A percentile compares a stretch with the other conserved stretches of the same genome.
Evolutionary conservation across 2,329 filamentous ascomycete genomes (phyloP).

Genomic region (Clonostachys chloroleuca): DNA sequence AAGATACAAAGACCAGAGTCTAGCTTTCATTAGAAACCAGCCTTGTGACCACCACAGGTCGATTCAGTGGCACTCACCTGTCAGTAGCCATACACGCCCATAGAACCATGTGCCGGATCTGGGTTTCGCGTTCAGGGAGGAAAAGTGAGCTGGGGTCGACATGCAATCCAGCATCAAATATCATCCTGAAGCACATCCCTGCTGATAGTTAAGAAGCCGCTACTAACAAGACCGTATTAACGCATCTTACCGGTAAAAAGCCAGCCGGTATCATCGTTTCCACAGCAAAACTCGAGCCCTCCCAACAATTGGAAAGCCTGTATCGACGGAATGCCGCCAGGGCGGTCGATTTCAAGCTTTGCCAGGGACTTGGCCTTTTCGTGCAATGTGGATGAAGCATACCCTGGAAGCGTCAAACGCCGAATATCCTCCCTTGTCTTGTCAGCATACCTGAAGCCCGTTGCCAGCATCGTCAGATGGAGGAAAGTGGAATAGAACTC

Average conservation of each 20-base stretch:
- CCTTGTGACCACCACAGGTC: no score
- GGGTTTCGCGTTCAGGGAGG: conserved; percentile 4
- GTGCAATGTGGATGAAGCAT: conserved; percentile 7
- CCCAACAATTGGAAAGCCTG: conserved; percentile 8
- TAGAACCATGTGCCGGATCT: conserved; percentile 8
- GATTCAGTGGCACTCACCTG: conserved; percentile 1
- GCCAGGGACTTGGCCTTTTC: conserved; percentile 8
- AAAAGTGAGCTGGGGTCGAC: conserved; percentile 4
- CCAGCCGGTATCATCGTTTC: conserved; percentile 10
- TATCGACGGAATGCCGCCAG: conserved; percentile 9
- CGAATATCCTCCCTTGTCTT: conserved; percentile 5
- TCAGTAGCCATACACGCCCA: conserved; percentile 8
- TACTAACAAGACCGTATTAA: not conserved
- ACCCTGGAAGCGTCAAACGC: conserved; percentile 4
- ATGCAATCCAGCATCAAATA: conserved; percentile 9
- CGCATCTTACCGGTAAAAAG: conserved; percentile 2
- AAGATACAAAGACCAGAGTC: conserved; percentile 8
- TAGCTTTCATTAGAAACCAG: not conserved
- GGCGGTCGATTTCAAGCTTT: conserved; percentile 6
- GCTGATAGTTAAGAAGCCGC: not conserved
- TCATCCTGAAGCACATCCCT: conserved; percentile 7
- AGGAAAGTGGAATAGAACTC: conserved; percentile 8
- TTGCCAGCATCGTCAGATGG: conserved; percentile 7
- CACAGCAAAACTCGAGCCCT: conserved; percentile 8
- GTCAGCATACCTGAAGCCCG: conserved; percentile 8